Percentiles rank a stretch among this genome's conserved stretches.
Conservation (phyloP, 2,329 filamentous ascomycete species). For the Trichophyton verrucosum region DNA sequence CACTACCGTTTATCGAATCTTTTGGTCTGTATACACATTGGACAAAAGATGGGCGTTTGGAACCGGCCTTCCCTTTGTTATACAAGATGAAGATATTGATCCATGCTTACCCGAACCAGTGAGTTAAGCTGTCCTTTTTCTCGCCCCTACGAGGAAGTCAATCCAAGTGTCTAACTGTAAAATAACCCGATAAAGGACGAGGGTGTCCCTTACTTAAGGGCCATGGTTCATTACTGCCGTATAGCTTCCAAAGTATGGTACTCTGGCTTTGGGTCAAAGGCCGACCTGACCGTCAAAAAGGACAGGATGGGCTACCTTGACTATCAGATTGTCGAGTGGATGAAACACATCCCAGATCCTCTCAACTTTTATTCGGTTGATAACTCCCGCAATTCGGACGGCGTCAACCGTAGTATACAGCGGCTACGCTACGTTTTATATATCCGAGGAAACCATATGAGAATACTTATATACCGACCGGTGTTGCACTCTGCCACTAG, state of each 20-base stretch:
- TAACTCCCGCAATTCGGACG: constrained; percentile 34
- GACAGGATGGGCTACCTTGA: constrained; percentile 72
- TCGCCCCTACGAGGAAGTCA: neutral
- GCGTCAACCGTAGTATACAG: constrained; percentile 52
- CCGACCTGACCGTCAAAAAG: constrained; percentile 52
- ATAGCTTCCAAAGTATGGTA: constrained; percentile 81
- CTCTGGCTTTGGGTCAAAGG: constrained; percentile 58
- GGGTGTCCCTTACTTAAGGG: constrained; percentile 57
- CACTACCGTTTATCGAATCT: constrained; percentile 55
- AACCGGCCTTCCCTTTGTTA: constrained; percentile 74
- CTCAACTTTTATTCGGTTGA: constrained; percentile 51
- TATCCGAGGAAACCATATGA: constrained; percentile 76
- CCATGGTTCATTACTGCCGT: constrained; percentile 74
- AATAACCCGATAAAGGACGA: constrained; percentile 23
- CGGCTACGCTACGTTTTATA: constrained; percentile 75
- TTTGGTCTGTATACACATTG: constrained; percentile 77
- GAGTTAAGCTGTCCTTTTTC: constrained; percentile 16
- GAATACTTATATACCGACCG: constrained; percentile 77
- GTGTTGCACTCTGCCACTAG: constrained; percentile 73
- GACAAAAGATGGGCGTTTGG: constrained; percentile 81
- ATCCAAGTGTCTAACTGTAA: neutral
- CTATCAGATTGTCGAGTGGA: constrained; percentile 76
- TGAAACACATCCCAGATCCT: constrained; percentile 55
- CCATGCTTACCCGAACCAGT: constrained; percentile 67
- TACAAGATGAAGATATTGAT: constrained; percentile 79